A percentile compares a stretch with the other conserved stretches of the same genome.
These are phyloP conservation scores for Coemansia sp. DNA, from an alignment of 192 early-diverging fungal genomes.

Conservation along the genomic window DNA sequence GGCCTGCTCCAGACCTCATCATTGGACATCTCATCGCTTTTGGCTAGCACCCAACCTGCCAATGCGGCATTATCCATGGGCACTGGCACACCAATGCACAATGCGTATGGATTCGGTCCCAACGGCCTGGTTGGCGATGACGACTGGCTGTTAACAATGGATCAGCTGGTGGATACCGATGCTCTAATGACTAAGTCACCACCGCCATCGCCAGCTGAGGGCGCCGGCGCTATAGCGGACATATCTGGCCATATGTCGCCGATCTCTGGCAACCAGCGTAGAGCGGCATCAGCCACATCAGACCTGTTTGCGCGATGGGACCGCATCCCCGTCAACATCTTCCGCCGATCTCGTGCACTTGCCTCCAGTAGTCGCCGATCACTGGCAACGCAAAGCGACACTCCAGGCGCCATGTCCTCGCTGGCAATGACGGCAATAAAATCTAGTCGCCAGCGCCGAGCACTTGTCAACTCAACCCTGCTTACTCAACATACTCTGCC, in stretches of 20 bases:
- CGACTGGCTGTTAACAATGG: conserved; percentile 44
- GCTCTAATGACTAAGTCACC: conserved; percentile 47
- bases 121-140: conserved; percentile 5
- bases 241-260: conserved; percentile 14
- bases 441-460: conserved; percentile 44
- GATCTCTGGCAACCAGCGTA: conserved; percentile 2
- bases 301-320: conserved; percentile 49
- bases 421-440: conserved; percentile 50
- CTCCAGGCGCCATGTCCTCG: conserved; percentile 31
- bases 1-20: not conserved
- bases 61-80: conserved; percentile 15
- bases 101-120: not conserved
- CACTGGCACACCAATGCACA: conserved; percentile 33
- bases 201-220: conserved; percentile 36
- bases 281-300: conserved; percentile 2
- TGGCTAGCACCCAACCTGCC: not conserved
- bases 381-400: conserved; percentile 18
- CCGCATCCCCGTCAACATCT: conserved; percentile 53
- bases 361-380: conserved; percentile 26
- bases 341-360: conserved; percentile 49
- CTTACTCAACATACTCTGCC: conserved; percentile 49
- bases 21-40: conserved; percentile 2
- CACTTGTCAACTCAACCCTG: conserved; percentile 45
- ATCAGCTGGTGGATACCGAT: conserved; percentile 51
- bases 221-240: conserved; percentile 3